These are phyloP conservation scores for Stephanodiscus minutulus DNA, from an alignment of 108 stramenopile genomes.

Conservation along the genomic window DNA sequence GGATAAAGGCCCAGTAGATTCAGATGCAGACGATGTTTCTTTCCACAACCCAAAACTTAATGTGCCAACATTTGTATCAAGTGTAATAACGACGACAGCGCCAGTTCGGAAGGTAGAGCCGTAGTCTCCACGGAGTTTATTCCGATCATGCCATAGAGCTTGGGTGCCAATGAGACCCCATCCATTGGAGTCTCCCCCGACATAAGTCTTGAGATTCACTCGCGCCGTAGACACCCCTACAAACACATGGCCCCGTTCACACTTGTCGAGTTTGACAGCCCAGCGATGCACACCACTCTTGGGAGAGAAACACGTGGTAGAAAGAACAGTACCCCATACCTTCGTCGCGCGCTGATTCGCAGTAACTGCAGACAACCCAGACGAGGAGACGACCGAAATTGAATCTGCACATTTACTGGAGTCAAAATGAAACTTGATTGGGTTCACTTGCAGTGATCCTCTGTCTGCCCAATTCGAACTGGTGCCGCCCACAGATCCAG, in stretches of 20 bases:
- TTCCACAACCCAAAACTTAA: constrained; percentile 83
- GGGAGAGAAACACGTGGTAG: constrained; percentile 62
- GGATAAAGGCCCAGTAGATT: constrained; percentile 28
- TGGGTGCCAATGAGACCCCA: constrained; percentile 98
- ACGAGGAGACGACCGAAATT: constrained; percentile 62
- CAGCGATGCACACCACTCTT: constrained; percentile 82
- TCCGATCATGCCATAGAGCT: constrained; percentile 92
- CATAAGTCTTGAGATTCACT: constrained; percentile 88
- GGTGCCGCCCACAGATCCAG: not conserved
- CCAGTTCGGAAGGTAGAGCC: constrained; percentile 81
- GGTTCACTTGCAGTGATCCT: constrained; percentile 52
- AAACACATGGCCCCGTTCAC: constrained; percentile 94
- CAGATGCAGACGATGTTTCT: constrained; percentile 30
- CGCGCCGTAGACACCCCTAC: constrained; percentile 92
- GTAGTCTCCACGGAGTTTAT: constrained; percentile 76
- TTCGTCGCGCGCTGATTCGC: constrained; percentile 82
- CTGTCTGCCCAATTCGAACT: constrained; percentile 12
- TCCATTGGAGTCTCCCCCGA: constrained; percentile 96
- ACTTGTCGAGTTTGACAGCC: constrained; percentile 88
- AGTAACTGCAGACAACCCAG: constrained; percentile 23
- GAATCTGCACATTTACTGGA: constrained; percentile 83
- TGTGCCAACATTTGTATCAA: constrained; percentile 85
- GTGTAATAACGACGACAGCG: constrained; percentile 72
- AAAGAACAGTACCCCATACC: constrained; percentile 83
- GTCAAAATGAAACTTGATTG: constrained; percentile 70